Conservation (phyloP, 768 basidiomycete species). For the Gymnopilus junonius region DNA sequence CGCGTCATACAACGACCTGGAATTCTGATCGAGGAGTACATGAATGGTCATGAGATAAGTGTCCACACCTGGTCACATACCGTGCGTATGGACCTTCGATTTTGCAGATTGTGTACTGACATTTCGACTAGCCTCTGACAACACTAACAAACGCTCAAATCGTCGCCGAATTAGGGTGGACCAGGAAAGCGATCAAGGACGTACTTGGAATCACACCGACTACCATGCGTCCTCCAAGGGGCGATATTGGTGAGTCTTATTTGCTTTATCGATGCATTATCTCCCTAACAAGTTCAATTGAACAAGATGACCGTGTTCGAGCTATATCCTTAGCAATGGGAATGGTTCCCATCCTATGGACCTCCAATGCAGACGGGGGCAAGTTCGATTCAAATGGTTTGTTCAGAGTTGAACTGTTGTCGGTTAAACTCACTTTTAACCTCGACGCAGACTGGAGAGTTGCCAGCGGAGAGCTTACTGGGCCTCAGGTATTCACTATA, state of each 20-base stretch:
- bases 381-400: conserved; percentile 76
- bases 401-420: not conserved
- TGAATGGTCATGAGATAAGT: conserved; percentile 78
- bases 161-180: conserved; percentile 94
- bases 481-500: conserved; percentile 58
- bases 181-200: conserved; percentile 79
- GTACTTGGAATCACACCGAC: conserved; percentile 81
- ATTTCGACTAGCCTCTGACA: conserved; percentile 56
- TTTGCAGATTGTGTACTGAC: not conserved
- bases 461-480: conserved; percentile 69
- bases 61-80: conserved; percentile 93
- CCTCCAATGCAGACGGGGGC: conserved; percentile 55
- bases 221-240: conserved; percentile 79
- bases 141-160: conserved; percentile 78
- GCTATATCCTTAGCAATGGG: conserved; percentile 92
- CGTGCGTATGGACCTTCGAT: conserved; percentile 33
- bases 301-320: conserved; percentile 86
- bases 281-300: too few relatives aligned
- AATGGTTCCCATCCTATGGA: conserved; percentile 90
- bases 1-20: conserved; percentile 79
- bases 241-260: conserved; percentile 65
- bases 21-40: conserved; percentile 79
- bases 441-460: conserved; percentile 78
- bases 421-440: conserved; percentile 41
- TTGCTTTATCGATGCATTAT: too few relatives aligned